Conservation (phyloP, 495 filamentous ascomycete genomes). For the Cladorrhinum samala region DNA sequence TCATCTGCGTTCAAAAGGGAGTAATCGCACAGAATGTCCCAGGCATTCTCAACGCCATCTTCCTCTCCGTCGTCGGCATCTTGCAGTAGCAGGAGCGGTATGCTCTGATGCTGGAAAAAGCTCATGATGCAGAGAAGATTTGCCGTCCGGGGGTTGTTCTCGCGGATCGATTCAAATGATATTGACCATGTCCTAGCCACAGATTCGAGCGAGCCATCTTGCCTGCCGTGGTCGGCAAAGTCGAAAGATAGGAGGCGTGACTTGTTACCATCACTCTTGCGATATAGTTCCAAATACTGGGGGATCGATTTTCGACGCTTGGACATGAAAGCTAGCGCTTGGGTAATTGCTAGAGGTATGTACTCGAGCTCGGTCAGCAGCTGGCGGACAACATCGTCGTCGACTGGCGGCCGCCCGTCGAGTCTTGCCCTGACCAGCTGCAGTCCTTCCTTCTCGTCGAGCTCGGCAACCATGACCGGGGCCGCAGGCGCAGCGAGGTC, state of each 20-base stretch:
- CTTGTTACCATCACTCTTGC: background rate
- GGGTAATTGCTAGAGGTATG: slow-evolving; percentile 25
- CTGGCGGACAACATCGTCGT: background rate
- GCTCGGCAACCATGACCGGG: background rate
- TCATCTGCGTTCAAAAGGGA: background rate
- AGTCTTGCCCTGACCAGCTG: background rate
- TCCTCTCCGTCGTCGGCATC: background rate
- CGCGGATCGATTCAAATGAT: background rate
- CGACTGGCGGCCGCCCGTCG: background rate
- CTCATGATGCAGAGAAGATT: background rate
- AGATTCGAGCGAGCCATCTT: background rate
- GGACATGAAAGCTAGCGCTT: background rate
- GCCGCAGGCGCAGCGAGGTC: too few relatives aligned
- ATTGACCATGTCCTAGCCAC: background rate
- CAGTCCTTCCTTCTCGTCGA: background rate
- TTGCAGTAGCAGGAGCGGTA: background rate
- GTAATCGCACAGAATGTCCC: background rate
- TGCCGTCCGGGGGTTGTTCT: background rate
- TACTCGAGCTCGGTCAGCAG: background rate
- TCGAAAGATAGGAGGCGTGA: background rate
- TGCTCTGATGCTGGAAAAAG: background rate
- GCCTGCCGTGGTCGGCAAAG: background rate
- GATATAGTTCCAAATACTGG: background rate
- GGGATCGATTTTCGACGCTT: background rate
- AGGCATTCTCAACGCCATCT: background rate